phyloP scores from a whole-genome alignment of 2,329 filamentous ascomycete species.

The Ceratocystis harringtonii region DNA sequence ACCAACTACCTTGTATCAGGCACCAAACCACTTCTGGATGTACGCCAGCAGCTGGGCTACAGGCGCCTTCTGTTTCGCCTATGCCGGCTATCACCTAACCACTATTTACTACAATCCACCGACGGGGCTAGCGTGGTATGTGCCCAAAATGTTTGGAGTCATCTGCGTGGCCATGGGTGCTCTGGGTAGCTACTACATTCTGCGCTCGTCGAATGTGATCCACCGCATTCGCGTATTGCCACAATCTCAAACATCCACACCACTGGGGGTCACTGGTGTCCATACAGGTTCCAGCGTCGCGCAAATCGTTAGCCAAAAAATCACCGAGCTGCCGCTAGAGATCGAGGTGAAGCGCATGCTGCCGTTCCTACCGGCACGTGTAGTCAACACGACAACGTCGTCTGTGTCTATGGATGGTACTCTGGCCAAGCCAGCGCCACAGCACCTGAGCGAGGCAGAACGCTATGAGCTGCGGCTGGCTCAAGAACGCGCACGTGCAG shows the following conservation, averaged over 20 bases:
- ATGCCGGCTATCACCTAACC: slow-evolving; percentile 36
- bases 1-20: slow-evolving; percentile 48
- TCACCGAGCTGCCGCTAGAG: slow-evolving; percentile 34
- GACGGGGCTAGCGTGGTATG: slow-evolving; percentile 39
- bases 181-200: slow-evolving; percentile 45
- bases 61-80: slow-evolving; percentile 37
- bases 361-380: slow-evolving; percentile 33
- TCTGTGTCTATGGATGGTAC: slow-evolving; percentile 26
- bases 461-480: slow-evolving; percentile 24
- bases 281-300: slow-evolving; percentile 17
- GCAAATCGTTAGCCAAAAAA: slow-evolving; percentile 17
- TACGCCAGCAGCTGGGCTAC: slow-evolving; percentile 44
- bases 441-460: slow-evolving; percentile 26
- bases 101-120: slow-evolving; percentile 35
- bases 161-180: slow-evolving; percentile 44
- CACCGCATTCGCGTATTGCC: slow-evolving; percentile 42
- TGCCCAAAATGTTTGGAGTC: slow-evolving; percentile 40
- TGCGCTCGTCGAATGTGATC: slow-evolving; percentile 43
- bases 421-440: slow-evolving; percentile 26
- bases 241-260: slow-evolving; percentile 18
- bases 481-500: slow-evolving; percentile 27
- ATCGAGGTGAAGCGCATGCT: slow-evolving; percentile 36
- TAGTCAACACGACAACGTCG: slow-evolving; percentile 26
- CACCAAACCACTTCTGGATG: slow-evolving; percentile 48
- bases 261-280: slow-evolving; percentile 4